phyloP scores from a whole-genome alignment of 768 basidiomycete species.

The Boletus subcaerulescens region DNA sequence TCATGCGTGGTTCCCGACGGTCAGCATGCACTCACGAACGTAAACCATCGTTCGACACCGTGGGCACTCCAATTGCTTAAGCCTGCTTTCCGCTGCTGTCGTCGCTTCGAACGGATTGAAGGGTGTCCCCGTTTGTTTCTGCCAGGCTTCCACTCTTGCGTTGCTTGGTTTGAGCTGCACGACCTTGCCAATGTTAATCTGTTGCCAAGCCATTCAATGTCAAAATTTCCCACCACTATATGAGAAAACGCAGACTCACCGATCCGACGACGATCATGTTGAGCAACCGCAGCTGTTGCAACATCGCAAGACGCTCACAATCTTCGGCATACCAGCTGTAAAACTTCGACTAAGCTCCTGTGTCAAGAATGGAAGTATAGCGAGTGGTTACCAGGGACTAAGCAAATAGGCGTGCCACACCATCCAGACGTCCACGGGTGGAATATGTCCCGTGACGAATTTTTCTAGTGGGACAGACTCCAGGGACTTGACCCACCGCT shows the following conservation, averaged over 20 bases:
- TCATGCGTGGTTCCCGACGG: neutral
- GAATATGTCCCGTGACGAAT: constrained; percentile 27
- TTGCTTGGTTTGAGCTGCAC: constrained; percentile 13
- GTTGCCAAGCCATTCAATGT: neutral
- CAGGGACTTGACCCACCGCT: constrained; percentile 32
- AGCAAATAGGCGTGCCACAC: constrained; percentile 43
- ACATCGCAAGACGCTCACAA: constrained; percentile 27
- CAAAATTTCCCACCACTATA: neutral
- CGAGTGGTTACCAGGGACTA: constrained; percentile 30
- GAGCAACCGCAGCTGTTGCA: constrained; percentile 26
- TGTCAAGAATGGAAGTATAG: neutral
- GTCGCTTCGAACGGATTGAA: constrained; percentile 39
- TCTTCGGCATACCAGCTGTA: constrained; percentile 33
- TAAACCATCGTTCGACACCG: constrained; percentile 29
- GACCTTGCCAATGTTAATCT: constrained; percentile 27
- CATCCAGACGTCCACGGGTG: constrained; percentile 42
- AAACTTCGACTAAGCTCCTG: neutral
- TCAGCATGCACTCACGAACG: constrained; percentile 29
- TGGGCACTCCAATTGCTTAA: constrained; percentile 35
- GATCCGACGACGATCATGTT: constrained; percentile 29
- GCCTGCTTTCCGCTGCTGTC: constrained; percentile 11
- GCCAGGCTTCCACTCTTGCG: constrained; percentile 19
- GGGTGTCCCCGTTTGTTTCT: constrained; percentile 22
- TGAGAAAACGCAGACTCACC: constrained; percentile 15
- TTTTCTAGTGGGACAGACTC: constrained; percentile 23